Conservation (phyloP, 306 rosid species). For the Quercus dentata region DNA sequence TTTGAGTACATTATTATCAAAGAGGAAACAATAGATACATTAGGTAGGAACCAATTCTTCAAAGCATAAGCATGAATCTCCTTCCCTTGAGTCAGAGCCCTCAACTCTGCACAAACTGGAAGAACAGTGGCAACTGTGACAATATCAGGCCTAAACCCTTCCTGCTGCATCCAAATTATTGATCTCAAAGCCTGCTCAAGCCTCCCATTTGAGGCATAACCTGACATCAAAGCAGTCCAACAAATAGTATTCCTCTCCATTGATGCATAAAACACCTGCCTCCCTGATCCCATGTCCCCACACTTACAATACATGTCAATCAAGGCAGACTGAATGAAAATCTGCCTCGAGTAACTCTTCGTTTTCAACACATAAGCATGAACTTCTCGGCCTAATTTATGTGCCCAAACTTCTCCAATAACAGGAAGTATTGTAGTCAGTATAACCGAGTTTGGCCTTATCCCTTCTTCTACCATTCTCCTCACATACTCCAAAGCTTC, state of each 20-base stretch:
- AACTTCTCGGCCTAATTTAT: constrained; percentile 57
- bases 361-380: constrained; percentile 76
- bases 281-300: constrained; percentile 59
- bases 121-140: constrained; percentile 68
- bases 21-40: constrained; percentile 58
- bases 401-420: constrained; percentile 49
- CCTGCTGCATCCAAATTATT: constrained; percentile 89
- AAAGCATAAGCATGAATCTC: constrained; percentile 77
- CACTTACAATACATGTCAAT: constrained; percentile 91
- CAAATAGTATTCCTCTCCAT: constrained; percentile 68
- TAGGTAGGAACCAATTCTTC: constrained; percentile 67
- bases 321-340: constrained; percentile 65
- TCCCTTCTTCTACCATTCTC: constrained; percentile 52
- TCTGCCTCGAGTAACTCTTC: constrained; percentile 46
- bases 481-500: constrained; percentile 55
- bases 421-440: constrained; percentile 48
- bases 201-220: constrained; percentile 67
- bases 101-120: constrained; percentile 75
- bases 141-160: constrained; percentile 75
- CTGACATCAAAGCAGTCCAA: constrained; percentile 86
- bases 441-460: constrained; percentile 47
- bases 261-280: constrained; percentile 62
- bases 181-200: constrained; percentile 75
- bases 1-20: constrained; percentile 76
- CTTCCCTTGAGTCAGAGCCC: constrained; percentile 59